Base-by-base conservation (phyloP, 306 rosid species). In the Quillaja saponaria region DNA sequence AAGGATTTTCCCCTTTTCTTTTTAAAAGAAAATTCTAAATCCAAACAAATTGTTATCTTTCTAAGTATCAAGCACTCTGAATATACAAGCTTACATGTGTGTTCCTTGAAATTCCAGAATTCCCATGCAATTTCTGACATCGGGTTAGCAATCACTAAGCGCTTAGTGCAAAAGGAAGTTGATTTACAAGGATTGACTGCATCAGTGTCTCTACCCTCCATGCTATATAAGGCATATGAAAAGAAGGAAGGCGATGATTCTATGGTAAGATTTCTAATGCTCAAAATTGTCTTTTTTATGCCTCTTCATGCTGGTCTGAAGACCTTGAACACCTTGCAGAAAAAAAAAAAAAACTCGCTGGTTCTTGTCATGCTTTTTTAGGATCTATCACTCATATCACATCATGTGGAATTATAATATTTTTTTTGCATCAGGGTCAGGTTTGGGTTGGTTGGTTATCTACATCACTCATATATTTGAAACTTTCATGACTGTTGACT, bases 111-210 rank as follows among this genome's bases (percentile, higher is more conserved):
- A 78, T 71, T 54, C 58, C 96, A 94, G 99, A 89, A 76, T 66
- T 89, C 96, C 47, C 80, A 80, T 80, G 97, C 95, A 66, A 83
- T 94, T 65, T 85, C 91, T 80, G 97, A 94, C 80, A 89, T 94
- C 59, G 99, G 96, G 45, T 68, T 89, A 67, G 82, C 95, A 68
- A 83, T 90, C 52, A 80, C 83, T 49, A 87, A 89, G 73, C 80
- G 79, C 60, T 41, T 94, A 52, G 80, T 74, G 64, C 74, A 58
- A 65, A 85, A 76, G 83, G 96, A 81, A 65, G 78, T 66, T 74
- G 84, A 83, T 77, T 56, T 73, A 57, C 95, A 78, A 73, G 90
- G 67, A 54, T 68, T 67, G 71, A 76, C 82, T 5, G 61, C 57
- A 51, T 67, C 77, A 6, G 80, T 87, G 56, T 67, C 91, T 66